Conservation (phyloP, 768 basidiomycete species). For the Leucosporidium scottii region DNA sequence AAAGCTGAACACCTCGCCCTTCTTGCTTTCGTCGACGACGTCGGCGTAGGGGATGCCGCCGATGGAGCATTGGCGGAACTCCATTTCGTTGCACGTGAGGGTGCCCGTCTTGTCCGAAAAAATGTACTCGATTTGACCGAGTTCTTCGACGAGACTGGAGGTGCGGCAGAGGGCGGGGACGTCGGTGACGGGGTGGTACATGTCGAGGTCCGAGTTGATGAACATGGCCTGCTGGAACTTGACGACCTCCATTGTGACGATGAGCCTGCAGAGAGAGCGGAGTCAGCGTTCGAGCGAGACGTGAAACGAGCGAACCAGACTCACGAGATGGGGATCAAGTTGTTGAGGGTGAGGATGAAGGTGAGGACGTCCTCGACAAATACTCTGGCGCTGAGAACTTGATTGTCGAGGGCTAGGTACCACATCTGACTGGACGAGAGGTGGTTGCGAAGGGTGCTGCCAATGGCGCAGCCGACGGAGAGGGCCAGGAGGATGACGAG, state of each 20-base stretch:
- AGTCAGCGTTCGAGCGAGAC: background rate
- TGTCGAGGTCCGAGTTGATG: constrained; percentile 85
- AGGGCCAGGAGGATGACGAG: constrained; percentile 80
- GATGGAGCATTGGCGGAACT: constrained; percentile 82
- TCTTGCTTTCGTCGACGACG: constrained; percentile 76
- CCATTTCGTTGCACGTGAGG: constrained; percentile 96
- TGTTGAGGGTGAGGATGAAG: constrained; percentile 81
- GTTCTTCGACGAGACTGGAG: constrained; percentile 93
- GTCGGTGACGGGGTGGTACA: constrained; percentile 93
- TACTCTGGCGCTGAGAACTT: constrained; percentile 49
- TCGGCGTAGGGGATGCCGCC: constrained; percentile 86
- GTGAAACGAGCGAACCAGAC: constrained; percentile 13
- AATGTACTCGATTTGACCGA: constrained; percentile 95
- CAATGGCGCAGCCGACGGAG: constrained; percentile 84
- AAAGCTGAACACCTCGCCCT: constrained; percentile 52
- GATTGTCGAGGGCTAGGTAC: constrained; percentile 66
- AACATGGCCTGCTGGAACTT: constrained; percentile 95
- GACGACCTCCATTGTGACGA: constrained; percentile 99
- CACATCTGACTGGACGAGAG: constrained; percentile 79
- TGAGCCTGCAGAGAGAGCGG: constrained; percentile 49
- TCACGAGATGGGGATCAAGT: constrained; percentile 89
- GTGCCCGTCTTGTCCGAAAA: constrained; percentile 95
- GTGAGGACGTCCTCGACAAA: constrained; percentile 96
- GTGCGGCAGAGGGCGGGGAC: constrained; percentile 97
- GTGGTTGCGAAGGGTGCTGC: constrained; percentile 86